Percentiles rank a stretch among this genome's conserved stretches.
These are phyloP conservation scores for Vanderwaltozyma polyspora DNA, from an alignment of 805 yeast genomes.

Conservation along the genomic window DNA sequence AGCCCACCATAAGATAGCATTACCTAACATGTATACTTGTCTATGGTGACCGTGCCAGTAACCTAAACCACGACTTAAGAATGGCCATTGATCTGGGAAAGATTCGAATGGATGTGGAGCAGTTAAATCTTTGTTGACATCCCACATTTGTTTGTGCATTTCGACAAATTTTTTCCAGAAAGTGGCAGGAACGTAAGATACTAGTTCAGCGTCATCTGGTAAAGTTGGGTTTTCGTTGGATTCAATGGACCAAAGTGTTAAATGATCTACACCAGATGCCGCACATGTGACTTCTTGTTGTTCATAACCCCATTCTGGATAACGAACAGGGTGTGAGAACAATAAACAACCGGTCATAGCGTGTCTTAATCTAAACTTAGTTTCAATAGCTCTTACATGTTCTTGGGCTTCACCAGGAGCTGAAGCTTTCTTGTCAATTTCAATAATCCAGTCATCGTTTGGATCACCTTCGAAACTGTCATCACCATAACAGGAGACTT, in stretches of 20 bases:
- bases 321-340: conserved; percentile 62
- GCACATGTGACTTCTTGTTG: conserved; percentile 84
- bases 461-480: conserved; percentile 74
- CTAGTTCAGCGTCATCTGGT: conserved; percentile 33
- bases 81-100: conserved; percentile 64
- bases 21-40: conserved; percentile 65
- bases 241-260: conserved; percentile 66
- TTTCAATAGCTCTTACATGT: conserved; percentile 51
- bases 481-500: conserved; percentile 65
- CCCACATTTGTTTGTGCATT: conserved; percentile 68
- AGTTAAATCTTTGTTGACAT: conserved; percentile 56
- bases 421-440: conserved; percentile 48
- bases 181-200: conserved; percentile 42
- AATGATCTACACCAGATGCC: conserved; percentile 47
- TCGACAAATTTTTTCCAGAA: conserved; percentile 54
- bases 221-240: conserved; percentile 45
- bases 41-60: conserved; percentile 50
- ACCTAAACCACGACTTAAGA: conserved; percentile 64
- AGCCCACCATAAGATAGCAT: conserved; percentile 73
- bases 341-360: conserved; percentile 71
- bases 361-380: conserved; percentile 64
- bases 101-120: conserved; percentile 65
- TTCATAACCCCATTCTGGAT: conserved; percentile 76
- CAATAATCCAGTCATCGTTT: conserved; percentile 72
- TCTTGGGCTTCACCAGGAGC: conserved; percentile 41